Base-by-base conservation (phyloP, 2,329 filamentous ascomycete genomes). In the Penicillium occitanis region DNA sequence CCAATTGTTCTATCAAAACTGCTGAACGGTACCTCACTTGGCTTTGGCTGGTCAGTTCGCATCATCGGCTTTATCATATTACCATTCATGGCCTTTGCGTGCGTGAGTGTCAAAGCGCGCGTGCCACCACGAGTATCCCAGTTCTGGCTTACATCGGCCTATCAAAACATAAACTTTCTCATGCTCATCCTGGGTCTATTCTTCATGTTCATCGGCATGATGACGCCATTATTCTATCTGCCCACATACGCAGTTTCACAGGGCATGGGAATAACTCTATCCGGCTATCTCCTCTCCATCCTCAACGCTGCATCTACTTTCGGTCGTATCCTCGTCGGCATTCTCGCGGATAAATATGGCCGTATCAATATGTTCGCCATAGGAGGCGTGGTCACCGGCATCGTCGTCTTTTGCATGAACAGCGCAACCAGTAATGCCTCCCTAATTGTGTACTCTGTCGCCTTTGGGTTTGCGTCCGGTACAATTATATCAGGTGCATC, bases 11-110 rank as follows among this genome's bases (percentile, higher is more conserved):
- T 82, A 57, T 83, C 80, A 59, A 80, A 82, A 68, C 75, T 87
- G 70, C 74, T 87, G 19, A 82, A 82, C 66, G 72, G 72, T 25
- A 73, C 78, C 0, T 68, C 67, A 0, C 69, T 86, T 33, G 75
- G 78, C 6, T 80, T 85, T 65, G 81, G 78, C 30, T 86, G 85
- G 85, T 77, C 83, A 0, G 78, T 86, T 0, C 77, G 85, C 2
- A 75, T 84, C 51, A 77, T 83, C 22, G 85, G 79, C 2, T 86
- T 86, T 66, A 69, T 83, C 61, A 80, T 83, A 64, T 64, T 84
- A 3, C 79, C 80, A 0, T 66, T 83, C 5, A 68, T 84, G 37
- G 51, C 73, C 11, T 80, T 85, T 61, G 74, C 82, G 1, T 72
- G 70, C 48, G 10, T 80, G 2, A 67, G 42, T 25, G 68, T 71